A percentile compares a stretch with the other conserved stretches of the same genome.
phyloP scores from a whole-genome alignment of 345 rosid genomes.

The Eucalyptus microcorys region DNA sequence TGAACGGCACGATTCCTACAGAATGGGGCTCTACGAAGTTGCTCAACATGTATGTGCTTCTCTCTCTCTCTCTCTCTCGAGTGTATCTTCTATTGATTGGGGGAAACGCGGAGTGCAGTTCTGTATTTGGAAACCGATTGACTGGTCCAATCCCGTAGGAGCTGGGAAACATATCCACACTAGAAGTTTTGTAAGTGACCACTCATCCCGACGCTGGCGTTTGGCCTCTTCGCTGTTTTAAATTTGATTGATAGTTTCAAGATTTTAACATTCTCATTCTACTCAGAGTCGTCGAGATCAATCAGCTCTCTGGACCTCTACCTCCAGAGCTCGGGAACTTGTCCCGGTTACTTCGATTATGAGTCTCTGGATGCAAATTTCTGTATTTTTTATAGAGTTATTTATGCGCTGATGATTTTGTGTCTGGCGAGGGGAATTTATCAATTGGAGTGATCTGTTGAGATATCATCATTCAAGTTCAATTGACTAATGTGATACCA shows the following conservation, averaged over 20 bases:
- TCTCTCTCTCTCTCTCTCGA: neutral
- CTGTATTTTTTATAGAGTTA: fast-evolving
- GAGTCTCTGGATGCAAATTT: neutral
- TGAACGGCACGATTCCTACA: neutral
- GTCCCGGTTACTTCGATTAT: neutral
- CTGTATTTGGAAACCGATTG: neutral
- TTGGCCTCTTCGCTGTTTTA: neutral
- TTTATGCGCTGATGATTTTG: neutral
- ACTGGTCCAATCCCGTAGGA: neutral
- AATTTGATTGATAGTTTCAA: too few species aligned
- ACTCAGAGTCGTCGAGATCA: constrained; percentile 1
- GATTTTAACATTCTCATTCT: fast-evolving
- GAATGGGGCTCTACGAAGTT: neutral
- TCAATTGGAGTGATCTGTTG: neutral
- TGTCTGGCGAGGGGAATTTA: neutral
- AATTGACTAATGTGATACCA: fast-evolving
- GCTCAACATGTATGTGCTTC: neutral
- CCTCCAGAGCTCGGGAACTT: constrained; percentile 22
- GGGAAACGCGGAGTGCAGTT: neutral
- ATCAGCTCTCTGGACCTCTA: constrained; percentile 13
- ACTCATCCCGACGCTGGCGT: neutral
- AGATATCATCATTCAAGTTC: too few species aligned
- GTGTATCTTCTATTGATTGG: neutral
- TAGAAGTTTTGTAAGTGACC: neutral
- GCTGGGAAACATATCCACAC: neutral